Percentiles rank a stretch among this genome's conserved stretches.
Evolutionary conservation across 495 filamentous ascomycete genomes (phyloP).

Genomic region (Aspergillus sclerotioniger): DNA sequence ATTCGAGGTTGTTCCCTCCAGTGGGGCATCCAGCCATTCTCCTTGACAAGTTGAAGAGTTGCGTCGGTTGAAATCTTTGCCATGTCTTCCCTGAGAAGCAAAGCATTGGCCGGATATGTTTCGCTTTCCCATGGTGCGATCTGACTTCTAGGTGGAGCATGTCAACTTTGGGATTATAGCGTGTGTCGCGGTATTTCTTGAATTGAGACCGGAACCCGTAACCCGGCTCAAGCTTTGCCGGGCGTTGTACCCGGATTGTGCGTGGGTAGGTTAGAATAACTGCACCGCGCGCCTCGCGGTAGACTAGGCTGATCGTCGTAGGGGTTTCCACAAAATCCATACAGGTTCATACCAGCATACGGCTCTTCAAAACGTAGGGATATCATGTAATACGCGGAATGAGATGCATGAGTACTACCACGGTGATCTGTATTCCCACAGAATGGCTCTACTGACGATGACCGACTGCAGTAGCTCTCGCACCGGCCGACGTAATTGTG

Average conservation of each 20-base stretch:
- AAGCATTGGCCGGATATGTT: neutral
- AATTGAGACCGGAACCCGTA: neutral
- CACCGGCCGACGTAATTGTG: neutral
- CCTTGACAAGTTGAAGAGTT: neutral
- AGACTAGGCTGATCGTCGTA: neutral
- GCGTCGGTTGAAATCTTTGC: neutral
- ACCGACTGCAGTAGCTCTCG: neutral
- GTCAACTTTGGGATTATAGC: neutral
- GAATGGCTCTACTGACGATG: neutral
- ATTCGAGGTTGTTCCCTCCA: neutral
- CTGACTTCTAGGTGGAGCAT: too few species aligned
- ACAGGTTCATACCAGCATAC: neutral
- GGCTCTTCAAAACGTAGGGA: neutral
- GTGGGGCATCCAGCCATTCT: neutral
- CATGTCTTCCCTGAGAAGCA: neutral
- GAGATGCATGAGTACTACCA: neutral
- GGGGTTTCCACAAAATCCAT: neutral
- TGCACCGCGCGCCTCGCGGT: neutral
- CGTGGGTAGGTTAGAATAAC: neutral
- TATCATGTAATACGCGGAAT: neutral
- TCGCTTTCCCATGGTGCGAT: neutral
- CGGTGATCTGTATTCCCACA: neutral
- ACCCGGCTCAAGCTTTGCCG: neutral
- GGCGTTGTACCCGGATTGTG: neutral
- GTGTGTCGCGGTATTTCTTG: neutral